Conservation (phyloP, 768 basidiomycete species). For the Gymnopilus dilepis region DNA sequence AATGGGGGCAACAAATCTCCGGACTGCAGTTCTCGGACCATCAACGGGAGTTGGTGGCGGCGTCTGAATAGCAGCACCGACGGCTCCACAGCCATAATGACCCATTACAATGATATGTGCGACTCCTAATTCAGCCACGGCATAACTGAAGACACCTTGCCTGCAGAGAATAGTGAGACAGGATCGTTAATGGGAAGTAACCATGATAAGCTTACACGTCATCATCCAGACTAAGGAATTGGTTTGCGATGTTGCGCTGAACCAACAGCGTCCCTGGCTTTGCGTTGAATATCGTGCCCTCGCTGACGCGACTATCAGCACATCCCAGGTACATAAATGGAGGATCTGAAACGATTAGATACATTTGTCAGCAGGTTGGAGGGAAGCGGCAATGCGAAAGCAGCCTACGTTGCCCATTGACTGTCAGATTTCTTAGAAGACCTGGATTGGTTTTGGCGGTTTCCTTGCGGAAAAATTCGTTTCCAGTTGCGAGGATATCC, state of each 20-base stretch:
- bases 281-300: conserved; percentile 43
- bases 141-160: conserved; percentile 42
- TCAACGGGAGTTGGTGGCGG: conserved; percentile 27
- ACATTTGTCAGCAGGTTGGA: no score
- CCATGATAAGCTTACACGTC: conserved; percentile 35
- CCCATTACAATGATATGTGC: conserved; percentile 49
- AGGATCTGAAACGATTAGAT: conserved; percentile 35
- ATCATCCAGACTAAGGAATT: conserved; percentile 39
- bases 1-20: no score
- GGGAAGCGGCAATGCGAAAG: no score
- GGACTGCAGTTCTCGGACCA: conserved; percentile 37
- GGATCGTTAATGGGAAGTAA: neutral
- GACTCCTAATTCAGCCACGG: conserved; percentile 40
- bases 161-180: conserved; percentile 1
- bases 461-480: conserved; percentile 36
- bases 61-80: conserved; percentile 40
- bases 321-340: conserved; percentile 45
- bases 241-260: conserved; percentile 46
- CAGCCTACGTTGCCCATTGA: conserved; percentile 38
- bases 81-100: conserved; percentile 49
- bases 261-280: conserved; percentile 45
- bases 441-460: conserved; percentile 30
- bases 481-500: conserved; percentile 35
- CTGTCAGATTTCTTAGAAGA: conserved; percentile 34
- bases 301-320: conserved; percentile 45